phyloP scores from a whole-genome alignment of 257 asterid species.

The Gentiana macrophylla region DNA sequence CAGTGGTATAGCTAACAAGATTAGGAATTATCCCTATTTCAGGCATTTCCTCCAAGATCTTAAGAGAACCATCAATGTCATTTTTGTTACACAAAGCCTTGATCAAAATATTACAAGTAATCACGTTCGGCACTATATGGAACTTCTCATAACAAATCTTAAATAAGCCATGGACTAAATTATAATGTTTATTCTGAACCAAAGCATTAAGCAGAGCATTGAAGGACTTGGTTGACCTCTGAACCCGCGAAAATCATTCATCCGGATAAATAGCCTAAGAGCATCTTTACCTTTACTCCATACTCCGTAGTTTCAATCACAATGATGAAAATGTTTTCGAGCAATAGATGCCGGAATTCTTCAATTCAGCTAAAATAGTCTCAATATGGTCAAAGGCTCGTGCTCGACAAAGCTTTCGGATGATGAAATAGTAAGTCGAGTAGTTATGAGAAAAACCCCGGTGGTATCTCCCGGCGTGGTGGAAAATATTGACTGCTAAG shows the following conservation, averaged over 20 bases:
- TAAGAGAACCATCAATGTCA: constrained; percentile 50
- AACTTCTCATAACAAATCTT: constrained; percentile 56
- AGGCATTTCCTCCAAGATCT: constrained; percentile 84
- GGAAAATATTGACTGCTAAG: constrained; percentile 69
- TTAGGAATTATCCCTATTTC: constrained; percentile 78
- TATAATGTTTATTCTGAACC: constrained; percentile 72
- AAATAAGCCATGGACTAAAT: constrained; percentile 63
- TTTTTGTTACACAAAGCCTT: constrained; percentile 71
- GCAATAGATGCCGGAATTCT: constrained; percentile 32
- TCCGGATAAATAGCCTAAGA: constrained; percentile 40
- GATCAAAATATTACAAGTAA: constrained; percentile 70
- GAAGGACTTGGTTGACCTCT: constrained; percentile 62
- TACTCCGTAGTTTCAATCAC: constrained; percentile 65
- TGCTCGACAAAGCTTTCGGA: constrained; percentile 60
- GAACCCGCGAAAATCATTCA: constrained; percentile 48
- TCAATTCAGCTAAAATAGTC: constrained; percentile 42
- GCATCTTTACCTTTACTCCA: constrained; percentile 74
- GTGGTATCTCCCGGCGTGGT: constrained; percentile 63
- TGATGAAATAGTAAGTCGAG: constrained; percentile 60
- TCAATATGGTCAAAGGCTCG: constrained; percentile 56
- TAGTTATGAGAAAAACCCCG: constrained; percentile 52
- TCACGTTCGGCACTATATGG: constrained; percentile 59
- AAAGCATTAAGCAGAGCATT: constrained; percentile 69
- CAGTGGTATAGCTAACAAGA: constrained; percentile 80
- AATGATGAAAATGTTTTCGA: constrained; percentile 53